Evolutionary conservation across 495 filamentous ascomycete genomes (phyloP), one percentile per base, ranked within the genome.

Genomic region (Penicillium subrubescens): DNA sequence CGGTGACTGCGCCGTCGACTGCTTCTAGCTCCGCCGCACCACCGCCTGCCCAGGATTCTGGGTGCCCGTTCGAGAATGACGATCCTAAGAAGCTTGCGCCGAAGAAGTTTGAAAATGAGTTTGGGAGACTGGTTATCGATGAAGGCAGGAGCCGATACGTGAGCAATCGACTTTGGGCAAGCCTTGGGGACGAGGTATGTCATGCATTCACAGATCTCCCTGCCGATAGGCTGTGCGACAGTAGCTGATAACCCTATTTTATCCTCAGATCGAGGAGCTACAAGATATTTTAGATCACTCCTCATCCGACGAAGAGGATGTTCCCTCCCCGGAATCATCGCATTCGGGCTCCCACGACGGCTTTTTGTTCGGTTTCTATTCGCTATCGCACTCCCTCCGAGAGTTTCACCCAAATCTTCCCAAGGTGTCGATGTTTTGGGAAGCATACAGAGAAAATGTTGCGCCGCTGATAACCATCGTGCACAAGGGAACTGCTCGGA

Each of bases 121-220:
- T 96, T 68, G 94, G 94, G 37, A 82, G 93, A 56, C 73, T 98
- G 67, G 90, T 96, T 1, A 84, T 97, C 52, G 92, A 91, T 63
- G 90, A 96, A 68, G 89, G 89, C 3, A 87, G 86, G 66, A 91
- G 88, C 67, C 83, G 92, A 71, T 97, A 97, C 77, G 89, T 97
- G 62, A 94, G 91, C 73, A 94, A 89, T 75, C 88, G 87, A 17
- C 91, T 97, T 57, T 97, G 93, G 94, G 88, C 90, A n/a, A 92
- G 86, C 64, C 80, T 97, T 50, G 91, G 88, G 55, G 91, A 94
- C 62, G 92, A 97, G 85, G 92, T 92, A 73, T 56, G 71, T 66
- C 41, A 25, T 14, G 19, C 34, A 15, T 21, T 41, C 5, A 12
- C 14, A 12, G n/a, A 34, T 8, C 27, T 23, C 33, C 37, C 25